Conservation (phyloP, 2,329 filamentous ascomycete genomes). For the Coleophoma eucalyptorum region DNA sequence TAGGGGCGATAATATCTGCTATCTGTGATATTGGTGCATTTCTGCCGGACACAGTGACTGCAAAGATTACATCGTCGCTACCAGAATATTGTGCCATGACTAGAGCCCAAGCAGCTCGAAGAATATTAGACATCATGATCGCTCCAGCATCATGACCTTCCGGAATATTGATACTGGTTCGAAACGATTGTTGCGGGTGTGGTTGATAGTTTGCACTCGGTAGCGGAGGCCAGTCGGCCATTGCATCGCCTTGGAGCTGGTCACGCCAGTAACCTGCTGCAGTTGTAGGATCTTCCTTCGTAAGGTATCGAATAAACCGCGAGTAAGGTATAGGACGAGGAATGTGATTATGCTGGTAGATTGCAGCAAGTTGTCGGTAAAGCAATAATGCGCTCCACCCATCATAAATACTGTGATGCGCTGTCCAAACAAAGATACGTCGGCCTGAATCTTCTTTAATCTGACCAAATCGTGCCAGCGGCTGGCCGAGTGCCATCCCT, state of each 20-base stretch:
- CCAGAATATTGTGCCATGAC: conserved; percentile 1
- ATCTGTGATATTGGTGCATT: conserved; percentile 33
- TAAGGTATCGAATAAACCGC: neutral
- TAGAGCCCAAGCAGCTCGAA: conserved; percentile 5
- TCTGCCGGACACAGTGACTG: conserved; percentile 36
- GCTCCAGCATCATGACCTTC: neutral
- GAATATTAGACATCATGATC: conserved; percentile 1
- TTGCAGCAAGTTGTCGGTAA: neutral
- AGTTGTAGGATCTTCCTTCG: neutral
- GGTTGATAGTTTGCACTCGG: conserved; percentile 1
- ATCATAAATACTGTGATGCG: conserved; percentile 13
- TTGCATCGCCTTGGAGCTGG: conserved; percentile 3
- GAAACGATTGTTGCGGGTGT: neutral
- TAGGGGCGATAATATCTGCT: conserved; percentile 21
- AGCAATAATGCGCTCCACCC: conserved; percentile 2
- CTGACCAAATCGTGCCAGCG: conserved; percentile 4
- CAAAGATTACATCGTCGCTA: conserved; percentile 25
- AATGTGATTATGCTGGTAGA: neutral
- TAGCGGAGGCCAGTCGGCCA: conserved; percentile 2
- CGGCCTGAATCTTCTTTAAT: neutral
- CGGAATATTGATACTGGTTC: neutral
- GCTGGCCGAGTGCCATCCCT: conserved; percentile 1
- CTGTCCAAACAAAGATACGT: conserved; percentile 9
- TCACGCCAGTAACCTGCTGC: conserved; percentile 1
- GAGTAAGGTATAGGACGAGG: neutral